These are phyloP conservation scores for Cladobotryum protrusum DNA, from an alignment of 2,329 filamentous ascomycete genomes.

Conservation along the genomic window DNA sequence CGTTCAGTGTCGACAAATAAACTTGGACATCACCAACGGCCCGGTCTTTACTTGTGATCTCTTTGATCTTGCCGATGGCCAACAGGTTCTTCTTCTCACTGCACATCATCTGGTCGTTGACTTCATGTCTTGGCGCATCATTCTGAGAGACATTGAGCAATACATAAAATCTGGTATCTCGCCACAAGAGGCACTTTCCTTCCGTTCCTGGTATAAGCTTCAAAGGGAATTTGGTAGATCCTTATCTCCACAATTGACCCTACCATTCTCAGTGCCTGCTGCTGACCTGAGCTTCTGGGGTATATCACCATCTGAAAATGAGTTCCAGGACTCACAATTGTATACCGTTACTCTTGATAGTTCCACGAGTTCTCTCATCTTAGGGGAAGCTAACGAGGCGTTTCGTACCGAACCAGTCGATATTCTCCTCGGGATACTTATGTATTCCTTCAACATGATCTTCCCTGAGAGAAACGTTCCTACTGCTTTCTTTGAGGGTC, in stretches of 20 bases:
- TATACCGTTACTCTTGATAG: no score
- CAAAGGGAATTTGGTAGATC: slow-evolving; percentile 12
- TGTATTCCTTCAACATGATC: slow-evolving; percentile 26
- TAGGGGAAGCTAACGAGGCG: no score
- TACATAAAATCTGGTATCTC: background rate
- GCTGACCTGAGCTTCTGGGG: no score
- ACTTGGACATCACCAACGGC: slow-evolving; percentile 12
- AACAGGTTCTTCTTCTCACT: slow-evolving; percentile 4
- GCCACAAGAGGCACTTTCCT: slow-evolving; percentile 14
- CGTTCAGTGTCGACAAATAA: slow-evolving; percentile 6
- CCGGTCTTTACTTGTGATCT: slow-evolving; percentile 17
- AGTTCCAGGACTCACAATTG: no score
- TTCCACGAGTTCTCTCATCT: no score
- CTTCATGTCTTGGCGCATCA: slow-evolving; percentile 44
- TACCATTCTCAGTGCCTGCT: no score
- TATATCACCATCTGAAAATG: no score
- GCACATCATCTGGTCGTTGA: slow-evolving; percentile 26
- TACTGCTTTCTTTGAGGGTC: slow-evolving; percentile 34
- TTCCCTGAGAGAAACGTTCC: slow-evolving; percentile 30
- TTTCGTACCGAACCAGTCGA: slow-evolving; percentile 29
- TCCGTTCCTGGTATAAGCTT: slow-evolving; percentile 31
- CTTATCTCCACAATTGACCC: no score
- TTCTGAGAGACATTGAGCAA: slow-evolving; percentile 15
- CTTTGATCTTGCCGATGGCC: slow-evolving; percentile 3
- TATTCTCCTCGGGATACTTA: slow-evolving; percentile 29